phyloP scores from a whole-genome alignment of 805 yeast genomes.

The Zygoascus tannicola region DNA sequence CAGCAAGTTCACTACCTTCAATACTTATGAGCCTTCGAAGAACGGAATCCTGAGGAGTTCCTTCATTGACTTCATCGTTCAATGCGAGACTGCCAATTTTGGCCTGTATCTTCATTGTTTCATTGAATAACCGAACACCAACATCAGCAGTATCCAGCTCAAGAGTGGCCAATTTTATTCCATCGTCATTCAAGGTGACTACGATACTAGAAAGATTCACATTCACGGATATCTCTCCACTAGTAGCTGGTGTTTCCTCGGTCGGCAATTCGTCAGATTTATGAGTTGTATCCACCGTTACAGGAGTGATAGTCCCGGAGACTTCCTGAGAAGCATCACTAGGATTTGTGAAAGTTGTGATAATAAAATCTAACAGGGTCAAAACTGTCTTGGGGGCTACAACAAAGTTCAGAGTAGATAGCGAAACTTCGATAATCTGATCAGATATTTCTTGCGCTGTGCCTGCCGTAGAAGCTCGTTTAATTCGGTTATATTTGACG shows the following conservation, averaged over 20 bases:
- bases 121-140: slow-evolving; percentile 58
- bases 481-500: slow-evolving; percentile 48
- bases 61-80: slow-evolving; percentile 64
- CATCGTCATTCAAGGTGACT: slow-evolving; percentile 72
- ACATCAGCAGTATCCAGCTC: slow-evolving; percentile 66
- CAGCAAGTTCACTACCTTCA: slow-evolving; percentile 74
- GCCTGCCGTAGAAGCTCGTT: slow-evolving; percentile 47
- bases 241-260: neutral
- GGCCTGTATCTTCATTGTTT: slow-evolving; percentile 61
- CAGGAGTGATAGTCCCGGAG: slow-evolving; percentile 27
- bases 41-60: slow-evolving; percentile 44
- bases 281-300: slow-evolving; percentile 1
- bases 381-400: slow-evolving; percentile 70
- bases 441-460: slow-evolving; percentile 37
- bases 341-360: slow-evolving; percentile 85
- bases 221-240: slow-evolving; percentile 43
- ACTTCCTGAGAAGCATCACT: slow-evolving; percentile 31
- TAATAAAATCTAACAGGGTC: slow-evolving; percentile 66
- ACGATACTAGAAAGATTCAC: slow-evolving; percentile 65
- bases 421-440: slow-evolving; percentile 58
- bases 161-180: slow-evolving; percentile 70
- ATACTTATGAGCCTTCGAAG: slow-evolving; percentile 63
- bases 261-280: neutral
- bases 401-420: slow-evolving; percentile 71
- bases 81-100: slow-evolving; percentile 70